Base-by-base conservation (phyloP, 306 rosid species). In the Castanopsis chinensis region DNA sequence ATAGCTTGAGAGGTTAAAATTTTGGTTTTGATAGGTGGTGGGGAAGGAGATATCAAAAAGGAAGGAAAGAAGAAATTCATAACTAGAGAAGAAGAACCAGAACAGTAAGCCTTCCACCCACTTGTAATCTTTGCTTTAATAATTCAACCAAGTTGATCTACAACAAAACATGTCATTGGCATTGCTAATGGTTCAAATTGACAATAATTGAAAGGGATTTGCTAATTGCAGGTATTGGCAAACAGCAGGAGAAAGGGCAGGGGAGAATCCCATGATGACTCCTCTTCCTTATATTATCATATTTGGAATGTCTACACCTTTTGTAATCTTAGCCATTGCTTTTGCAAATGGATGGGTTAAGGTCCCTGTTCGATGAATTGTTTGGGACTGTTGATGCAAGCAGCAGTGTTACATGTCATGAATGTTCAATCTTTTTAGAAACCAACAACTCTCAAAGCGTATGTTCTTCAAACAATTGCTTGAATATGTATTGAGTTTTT, bases 261-360 rank as follows among this genome's bases (percentile, higher is more conserved):
- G 98, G 69, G 99, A 95, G 81, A 95, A 95, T 83, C 99, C 99
- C 27, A 92, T 95, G 99, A 92, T 69, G 87, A 91, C 98, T 14
- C 99, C 99, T 73, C 88, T 94, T 80, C 98, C 98, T 82, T 94
- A 92, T 82, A 94, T 94, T 11, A 92, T 94, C 88, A 85, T 92
- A 58, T 92, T 94, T 88, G 99, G 99, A 69, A 92, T 94, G 97
- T 92, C 99, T 33, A 94, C 99, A 12, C 98, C 99, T 76, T 95
- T 95, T 86, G 97, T 95, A 59, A 95, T 93, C 89, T 87, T 95
- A 83, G 99, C 96, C 92, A 93, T 95, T 88, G 99, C 88, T 75
- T 95, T 95, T 86, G 98, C 97, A 27, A 95, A 95, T 90, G 98
- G 98, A 72, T 95, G 98, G 98, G 80, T 93, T 53, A 95, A 95